Percentiles rank a stretch among this genome's conserved stretches.
Conservation (phyloP, 129 eudicot species). For the Heracleum sosnowskyi region DNA sequence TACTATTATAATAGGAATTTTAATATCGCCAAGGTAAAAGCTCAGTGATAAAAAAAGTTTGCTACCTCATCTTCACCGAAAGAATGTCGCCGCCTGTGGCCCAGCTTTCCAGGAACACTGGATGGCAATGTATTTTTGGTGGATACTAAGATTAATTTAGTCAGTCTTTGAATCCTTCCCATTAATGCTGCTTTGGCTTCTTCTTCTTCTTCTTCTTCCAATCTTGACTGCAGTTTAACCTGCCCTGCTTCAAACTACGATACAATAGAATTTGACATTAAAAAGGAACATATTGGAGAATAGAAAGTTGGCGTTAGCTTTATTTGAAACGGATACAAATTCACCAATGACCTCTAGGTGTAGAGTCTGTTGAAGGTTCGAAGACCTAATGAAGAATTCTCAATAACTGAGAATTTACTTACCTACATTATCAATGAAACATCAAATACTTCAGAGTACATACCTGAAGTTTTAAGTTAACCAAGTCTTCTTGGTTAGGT, state of each 20-base stretch:
- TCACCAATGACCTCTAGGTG: no score
- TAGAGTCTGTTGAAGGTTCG: no score
- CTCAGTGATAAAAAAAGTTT: neutral
- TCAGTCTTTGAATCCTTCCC: constrained; percentile 88
- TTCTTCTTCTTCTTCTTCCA: constrained; percentile 94
- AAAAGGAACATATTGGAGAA: neutral
- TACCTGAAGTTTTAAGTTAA: constrained; percentile 78
- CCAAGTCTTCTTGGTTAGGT: constrained; percentile 65
- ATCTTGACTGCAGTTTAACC: constrained; percentile 64
- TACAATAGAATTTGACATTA: constrained; percentile 3
- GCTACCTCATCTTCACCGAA: constrained; percentile 85
- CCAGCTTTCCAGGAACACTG: constrained; percentile 35
- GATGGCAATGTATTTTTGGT: constrained; percentile 54
- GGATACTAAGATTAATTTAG: constrained; percentile 74
- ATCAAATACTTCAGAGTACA: constrained; percentile 5
- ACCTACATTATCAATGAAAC: neutral
- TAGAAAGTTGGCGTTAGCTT: neutral
- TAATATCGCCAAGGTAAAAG: neutral
- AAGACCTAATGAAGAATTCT: neutral
- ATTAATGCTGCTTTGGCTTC: constrained; percentile 82
- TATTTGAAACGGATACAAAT: no score
- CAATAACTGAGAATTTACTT: neutral
- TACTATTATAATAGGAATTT: neutral
- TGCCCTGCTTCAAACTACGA: constrained; percentile 81
- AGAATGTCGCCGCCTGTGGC: constrained; percentile 65